Evolutionary conservation across 805 yeast genomes (phyloP).

Genomic region (Tanozyma kutaoensis): DNA sequence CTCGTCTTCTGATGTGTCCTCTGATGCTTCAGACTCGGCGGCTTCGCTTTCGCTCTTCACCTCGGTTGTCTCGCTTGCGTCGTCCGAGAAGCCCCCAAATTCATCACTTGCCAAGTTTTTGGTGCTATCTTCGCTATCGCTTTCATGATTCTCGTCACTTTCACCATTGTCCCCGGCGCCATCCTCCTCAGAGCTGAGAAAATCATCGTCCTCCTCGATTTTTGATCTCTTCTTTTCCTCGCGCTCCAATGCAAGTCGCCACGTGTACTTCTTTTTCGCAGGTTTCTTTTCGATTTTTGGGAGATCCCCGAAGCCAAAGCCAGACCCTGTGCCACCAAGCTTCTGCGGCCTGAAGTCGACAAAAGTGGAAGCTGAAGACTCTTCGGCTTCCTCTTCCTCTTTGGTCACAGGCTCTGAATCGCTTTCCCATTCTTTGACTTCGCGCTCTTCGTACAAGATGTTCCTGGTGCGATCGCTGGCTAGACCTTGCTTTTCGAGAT

Average conservation of each 20-base stretch:
- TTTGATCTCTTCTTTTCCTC: constrained; percentile 24
- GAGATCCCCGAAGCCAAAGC: constrained; percentile 54
- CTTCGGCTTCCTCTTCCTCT: constrained; percentile 1
- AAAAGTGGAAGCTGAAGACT: constrained; percentile 24
- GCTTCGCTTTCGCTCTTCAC: constrained; percentile 16
- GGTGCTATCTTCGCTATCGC: constrained; percentile 2
- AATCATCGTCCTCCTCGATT: constrained; percentile 53
- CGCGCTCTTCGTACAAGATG: constrained; percentile 58
- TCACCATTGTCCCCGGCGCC: constrained; percentile 5
- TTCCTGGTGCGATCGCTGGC: constrained; percentile 48
- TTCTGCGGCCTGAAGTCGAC: constrained; percentile 60
- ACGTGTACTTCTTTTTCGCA: constrained; percentile 48
- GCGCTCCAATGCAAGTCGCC: constrained; percentile 37
- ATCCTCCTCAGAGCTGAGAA: constrained; percentile 25
- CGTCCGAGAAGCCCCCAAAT: not conserved
- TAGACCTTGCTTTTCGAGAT: constrained; percentile 59
- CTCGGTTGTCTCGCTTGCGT: constrained; percentile 4
- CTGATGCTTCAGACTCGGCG: constrained; percentile 17
- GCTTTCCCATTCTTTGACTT: constrained; percentile 44
- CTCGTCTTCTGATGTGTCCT: constrained; percentile 13
- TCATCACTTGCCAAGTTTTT: not conserved
- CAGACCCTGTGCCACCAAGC: constrained; percentile 49
- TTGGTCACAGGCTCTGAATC: constrained; percentile 3
- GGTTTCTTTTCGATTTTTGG: constrained; percentile 27
- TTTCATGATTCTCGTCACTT: constrained; percentile 5